Base-by-base conservation (phyloP, 768 basidiomycete genomes). In the Russula dissimulans region DNA sequence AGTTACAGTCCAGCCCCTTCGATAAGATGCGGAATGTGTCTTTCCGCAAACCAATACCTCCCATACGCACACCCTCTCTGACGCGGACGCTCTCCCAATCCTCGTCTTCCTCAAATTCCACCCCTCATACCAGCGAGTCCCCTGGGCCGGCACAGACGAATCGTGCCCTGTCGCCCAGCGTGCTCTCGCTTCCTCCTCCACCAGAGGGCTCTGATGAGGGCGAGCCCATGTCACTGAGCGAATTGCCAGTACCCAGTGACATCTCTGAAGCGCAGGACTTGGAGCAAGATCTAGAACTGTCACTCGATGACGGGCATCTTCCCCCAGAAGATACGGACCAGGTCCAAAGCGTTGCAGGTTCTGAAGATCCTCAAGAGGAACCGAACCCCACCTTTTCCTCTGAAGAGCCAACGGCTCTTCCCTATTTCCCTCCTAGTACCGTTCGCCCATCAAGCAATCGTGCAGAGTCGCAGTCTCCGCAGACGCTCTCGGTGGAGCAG, bases 361-460 rank as follows among this genome's bases (percentile, higher is more conserved):
- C 52, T 26, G 53, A 49, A 1, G 56, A 48, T n/a, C 34, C 32
- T 48, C 49, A 46, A 2, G 51, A 58, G n/a, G 59, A 57, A 7
- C 63, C 68, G 17, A 85, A 87, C 52, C 84, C 86, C 5, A 89
- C 87, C 0, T 89, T 89, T 67, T 87, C 87, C 0, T 87, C 87
- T 10, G 84, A 86, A 38, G 84, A 79, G 1, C 56, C 60, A 1
- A 69, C 68, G 2, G 59, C 60, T n/a, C 48, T 26, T 11, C 59
- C 66, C 6, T 26, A 51, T 31, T 44, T 41, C 29, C 39, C 59
- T 39, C 32, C 59, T 11, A 36, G 59, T 68, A 57, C 56, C 3
- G 32, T 32, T n/a, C 43, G 34, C 38, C n/a, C 14, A 8, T 42
- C 60, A 1, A 47, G 38, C 29, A 38, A n/a, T 62, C 56, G 56